A percentile compares a stretch with the other conserved stretches of the same genome.
Evolutionary conservation across 192 early-diverging fungal species (phyloP).

Genomic region (Geranomyces michiganensis): DNA sequence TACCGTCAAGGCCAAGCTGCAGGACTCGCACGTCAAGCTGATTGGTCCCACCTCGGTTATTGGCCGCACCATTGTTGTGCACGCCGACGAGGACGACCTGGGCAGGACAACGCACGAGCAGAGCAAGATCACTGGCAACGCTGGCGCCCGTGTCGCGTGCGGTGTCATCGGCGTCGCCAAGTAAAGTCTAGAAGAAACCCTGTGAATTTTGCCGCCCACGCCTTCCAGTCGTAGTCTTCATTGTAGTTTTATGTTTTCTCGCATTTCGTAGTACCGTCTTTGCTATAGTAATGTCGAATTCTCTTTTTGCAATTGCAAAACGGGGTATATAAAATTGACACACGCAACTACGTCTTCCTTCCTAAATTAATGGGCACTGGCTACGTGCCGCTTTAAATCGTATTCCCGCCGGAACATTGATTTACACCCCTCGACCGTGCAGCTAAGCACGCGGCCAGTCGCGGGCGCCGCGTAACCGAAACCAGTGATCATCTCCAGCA

Average conservation of each 20-base stretch:
- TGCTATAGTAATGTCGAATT: too few relatives aligned
- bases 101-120: constrained; percentile 74
- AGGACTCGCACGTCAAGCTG: constrained; percentile 73
- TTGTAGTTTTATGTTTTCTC: too few relatives aligned
- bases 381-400: constrained; percentile 26
- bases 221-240: too few relatives aligned
- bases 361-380: constrained; percentile 29
- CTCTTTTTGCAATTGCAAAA: too few relatives aligned
- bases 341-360: neutral
- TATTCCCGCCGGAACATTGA: constrained; percentile 24
- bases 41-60: constrained; percentile 77
- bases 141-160: constrained; percentile 76
- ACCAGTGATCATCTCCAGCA: constrained; percentile 23
- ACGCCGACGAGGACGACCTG: constrained; percentile 86
- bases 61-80: constrained; percentile 85
- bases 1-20: constrained; percentile 46
- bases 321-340: too few relatives aligned
- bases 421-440: constrained; percentile 18
- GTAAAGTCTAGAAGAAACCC: constrained; percentile 6
- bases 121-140: constrained; percentile 80
- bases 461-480: constrained; percentile 14
- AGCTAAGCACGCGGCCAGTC: constrained; percentile 9
- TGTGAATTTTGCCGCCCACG: too few relatives aligned
- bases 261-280: too few relatives aligned
- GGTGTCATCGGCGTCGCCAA: constrained; percentile 84